Evolutionary conservation across 179 eudicot genomes (phyloP), one percentile per base, ranked within the genome.

Genomic region (Carnegiea gigantea): DNA sequence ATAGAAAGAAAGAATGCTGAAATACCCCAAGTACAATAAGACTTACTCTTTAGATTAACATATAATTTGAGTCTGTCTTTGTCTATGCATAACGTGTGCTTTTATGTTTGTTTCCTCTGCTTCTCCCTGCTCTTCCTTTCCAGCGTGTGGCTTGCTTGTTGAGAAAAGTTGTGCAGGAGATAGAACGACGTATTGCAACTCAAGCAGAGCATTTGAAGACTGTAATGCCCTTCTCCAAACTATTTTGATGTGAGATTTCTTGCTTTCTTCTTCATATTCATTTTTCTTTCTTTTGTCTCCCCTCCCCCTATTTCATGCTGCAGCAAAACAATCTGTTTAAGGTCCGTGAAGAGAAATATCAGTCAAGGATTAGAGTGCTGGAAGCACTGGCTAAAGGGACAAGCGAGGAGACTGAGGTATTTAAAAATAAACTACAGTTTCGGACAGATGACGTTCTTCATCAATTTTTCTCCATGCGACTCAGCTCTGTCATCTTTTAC

Each of bases 91-190:
- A 74, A 15, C 36, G 65, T n/a, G 70, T 28, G 21, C 28, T 78
- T 40, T 75, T 36, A 78, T 48, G 17, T 60, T 36, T 76, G 5
- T 24, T 75, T 44, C n/a, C 57, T 77, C 15, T 46, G 33, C 26
- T 4, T 14, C 9, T 44, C 70, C 70, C 64, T 68, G 36, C 38
- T 13, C 24, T 48, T 80, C 62, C n/a, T 57, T 62, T 71, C 76
- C 91, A 96, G 99, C 89, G 97, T 40, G 93, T 94, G 38, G 96
- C 94, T 23, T 88, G 93, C 88, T 86, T 96, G 68, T 80, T 96
- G 86, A 90, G 99, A 81, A 96, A 94, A 87, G 98, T 94, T 28
- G 91, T 96, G 86, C 97, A 92, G 89, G 99, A 96, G 90, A 91
- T 94, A 67, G 99, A 96, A 84, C 84, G 97, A 62, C 92, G 99